Base-by-base conservation (phyloP, 371 early-diverging fungal genomes). In the Circinella minor region DNA sequence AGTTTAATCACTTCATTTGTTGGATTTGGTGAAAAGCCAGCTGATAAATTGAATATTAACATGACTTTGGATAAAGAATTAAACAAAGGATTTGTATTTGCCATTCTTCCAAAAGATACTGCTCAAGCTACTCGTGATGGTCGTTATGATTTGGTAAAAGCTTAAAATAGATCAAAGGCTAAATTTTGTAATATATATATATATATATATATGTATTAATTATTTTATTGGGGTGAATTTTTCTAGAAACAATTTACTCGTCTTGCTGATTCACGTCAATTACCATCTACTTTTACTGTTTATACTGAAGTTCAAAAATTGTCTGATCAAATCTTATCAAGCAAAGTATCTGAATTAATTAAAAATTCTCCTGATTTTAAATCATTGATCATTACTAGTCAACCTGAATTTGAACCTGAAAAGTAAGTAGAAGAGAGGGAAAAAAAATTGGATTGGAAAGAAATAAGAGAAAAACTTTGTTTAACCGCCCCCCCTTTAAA, bases 71-170 rank as follows among this genome's bases (percentile, higher is more conserved):
- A 83, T 55, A 84, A 84, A 37, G 77, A 72, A 10, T 81, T 81
- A 39, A 69, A 77, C 14, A 81, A 82, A 15, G 81, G 81, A 4
- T 86, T 89, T 78, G 89, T 92, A 37, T 90, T 93, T 84, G 92
- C 89, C 9, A 84, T 91, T 13, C 74, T 92, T 36, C 85, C 80
- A 34, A 82, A 83, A 65, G 73, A 79, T 34, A 79, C 78, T 14
- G 83, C 89, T 48, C 75, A 82, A 66, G 80, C 80, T 2, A 69
- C 89, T 38, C 71, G 71, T 71, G 84, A 89, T 48, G 77, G 76
- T 27, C 85, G 94, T 18, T 93, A 86, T 77, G 94, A 94, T 78
- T 77, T 92, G 77, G 84, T 84, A 84, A 51, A 27, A 27, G 27
- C 27, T 27, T 27, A 27, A 2, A 27, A 27, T 27, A 27, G 27